phyloP scores from a whole-genome alignment of 306 rosid genomes.

The Rosa rugosa region DNA sequence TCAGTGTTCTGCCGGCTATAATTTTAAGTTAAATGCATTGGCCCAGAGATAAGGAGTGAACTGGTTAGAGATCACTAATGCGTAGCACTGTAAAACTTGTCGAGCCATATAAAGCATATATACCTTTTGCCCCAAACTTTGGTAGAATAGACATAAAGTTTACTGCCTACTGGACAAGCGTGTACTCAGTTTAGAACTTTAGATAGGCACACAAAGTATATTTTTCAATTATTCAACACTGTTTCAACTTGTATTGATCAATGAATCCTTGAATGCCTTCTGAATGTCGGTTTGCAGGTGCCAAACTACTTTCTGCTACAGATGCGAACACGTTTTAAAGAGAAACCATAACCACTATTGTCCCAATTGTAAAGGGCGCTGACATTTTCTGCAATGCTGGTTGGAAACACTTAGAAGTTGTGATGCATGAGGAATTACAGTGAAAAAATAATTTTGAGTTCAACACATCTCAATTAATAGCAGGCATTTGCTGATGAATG shows the following conservation, averaged over 20 bases:
- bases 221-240: background rate
- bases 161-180: background rate
- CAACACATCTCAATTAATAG: background rate
- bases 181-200: background rate
- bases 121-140: background rate
- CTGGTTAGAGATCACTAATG: background rate
- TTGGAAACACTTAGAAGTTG: background rate
- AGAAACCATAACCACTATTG: background rate
- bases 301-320: slow-evolving; percentile 16
- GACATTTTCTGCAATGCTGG: background rate
- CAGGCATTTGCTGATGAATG: background rate
- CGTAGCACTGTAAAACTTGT: too few species aligned
- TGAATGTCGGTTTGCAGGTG: slow-evolving; percentile 14
- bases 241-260: slow-evolving; percentile 2
- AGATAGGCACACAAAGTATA: background rate
- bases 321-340: background rate
- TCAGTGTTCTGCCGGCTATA: background rate
- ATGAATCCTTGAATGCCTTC: background rate
- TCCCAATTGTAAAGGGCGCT: background rate
- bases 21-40: background rate
- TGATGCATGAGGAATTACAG: background rate
- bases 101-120: too few species aligned
- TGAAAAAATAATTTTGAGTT: background rate
- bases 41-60: background rate
- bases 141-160: background rate